Conservation (phyloP, 371 early-diverging fungal genomes). For the Apophysomyces sp. region DNA sequence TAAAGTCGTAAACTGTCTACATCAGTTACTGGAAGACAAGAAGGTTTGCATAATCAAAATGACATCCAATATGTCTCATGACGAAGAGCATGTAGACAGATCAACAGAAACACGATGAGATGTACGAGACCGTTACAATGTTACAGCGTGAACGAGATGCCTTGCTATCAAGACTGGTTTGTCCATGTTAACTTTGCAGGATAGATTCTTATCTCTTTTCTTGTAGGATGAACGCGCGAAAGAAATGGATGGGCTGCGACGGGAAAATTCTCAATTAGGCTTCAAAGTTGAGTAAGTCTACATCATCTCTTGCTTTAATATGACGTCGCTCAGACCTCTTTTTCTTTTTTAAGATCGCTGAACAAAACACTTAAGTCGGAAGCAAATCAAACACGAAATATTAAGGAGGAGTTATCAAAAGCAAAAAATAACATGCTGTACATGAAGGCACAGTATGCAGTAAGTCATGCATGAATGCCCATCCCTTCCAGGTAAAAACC, state of each 20-base stretch:
- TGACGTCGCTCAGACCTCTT: background rate
- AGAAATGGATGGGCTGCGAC: conserved; percentile 6
- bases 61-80: background rate
- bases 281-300: conserved; percentile 14
- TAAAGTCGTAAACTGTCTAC: conserved; percentile 39
- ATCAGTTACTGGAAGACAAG: conserved; percentile 33
- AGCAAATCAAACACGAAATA: conserved; percentile 14
- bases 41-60: conserved; percentile 23
- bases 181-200: background rate
- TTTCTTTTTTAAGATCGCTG: conserved; percentile 14
- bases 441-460: conserved; percentile 47
- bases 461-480: conserved; percentile 11
- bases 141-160: conserved; percentile 12
- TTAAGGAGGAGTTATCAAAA: conserved; percentile 41
- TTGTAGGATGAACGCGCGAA: conserved; percentile 7
- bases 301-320: background rate
- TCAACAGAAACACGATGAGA: conserved; percentile 4
- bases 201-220: background rate
- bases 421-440: conserved; percentile 43
- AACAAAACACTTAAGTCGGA: conserved; percentile 15
- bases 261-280: conserved; percentile 9
- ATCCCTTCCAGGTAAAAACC: background rate
- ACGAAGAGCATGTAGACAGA: background rate
- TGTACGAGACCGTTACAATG: conserved; percentile 8
- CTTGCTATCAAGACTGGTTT: conserved; percentile 16